Conservation (phyloP, 257 asterid species). For the Solanum tarapatanum region DNA sequence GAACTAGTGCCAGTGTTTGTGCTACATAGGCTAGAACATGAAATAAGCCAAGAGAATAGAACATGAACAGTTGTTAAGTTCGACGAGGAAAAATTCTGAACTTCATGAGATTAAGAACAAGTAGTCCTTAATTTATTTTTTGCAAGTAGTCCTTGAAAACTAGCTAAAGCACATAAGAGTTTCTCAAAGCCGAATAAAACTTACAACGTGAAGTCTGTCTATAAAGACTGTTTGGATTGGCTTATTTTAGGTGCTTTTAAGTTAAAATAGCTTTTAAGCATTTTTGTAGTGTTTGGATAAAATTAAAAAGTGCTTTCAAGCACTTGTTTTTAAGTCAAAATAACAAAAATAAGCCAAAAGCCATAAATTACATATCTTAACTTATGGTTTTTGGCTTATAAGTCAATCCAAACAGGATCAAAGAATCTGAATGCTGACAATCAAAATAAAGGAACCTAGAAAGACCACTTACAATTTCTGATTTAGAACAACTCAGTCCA, state of each 20-base stretch:
- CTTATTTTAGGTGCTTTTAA: not conserved
- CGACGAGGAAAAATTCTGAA: not conserved
- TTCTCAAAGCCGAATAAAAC: not conserved
- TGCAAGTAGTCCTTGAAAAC: not conserved
- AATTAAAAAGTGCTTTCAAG: not conserved
- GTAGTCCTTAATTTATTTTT: not conserved
- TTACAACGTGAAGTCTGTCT: not conserved
- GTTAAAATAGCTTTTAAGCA: not conserved
- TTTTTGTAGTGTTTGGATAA: not conserved
- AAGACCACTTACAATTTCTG: slow-evolving; percentile 57
- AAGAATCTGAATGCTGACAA: not conserved
- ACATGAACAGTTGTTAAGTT: not conserved
- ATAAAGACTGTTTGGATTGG: not conserved
- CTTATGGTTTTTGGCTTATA: not conserved
- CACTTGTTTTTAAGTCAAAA: not conserved
- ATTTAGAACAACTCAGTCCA: slow-evolving; percentile 55
- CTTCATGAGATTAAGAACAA: not conserved
- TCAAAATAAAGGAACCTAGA: not conserved
- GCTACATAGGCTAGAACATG: not conserved
- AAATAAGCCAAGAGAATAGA: not conserved
- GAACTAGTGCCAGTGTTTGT: not conserved
- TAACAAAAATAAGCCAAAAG: not conserved
- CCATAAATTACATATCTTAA: not conserved
- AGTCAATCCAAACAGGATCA: not conserved
- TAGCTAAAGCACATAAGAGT: not conserved